phyloP scores from a whole-genome alignment of 192 early-diverging fungal species.

The Chytriomyces sp. region DNA sequence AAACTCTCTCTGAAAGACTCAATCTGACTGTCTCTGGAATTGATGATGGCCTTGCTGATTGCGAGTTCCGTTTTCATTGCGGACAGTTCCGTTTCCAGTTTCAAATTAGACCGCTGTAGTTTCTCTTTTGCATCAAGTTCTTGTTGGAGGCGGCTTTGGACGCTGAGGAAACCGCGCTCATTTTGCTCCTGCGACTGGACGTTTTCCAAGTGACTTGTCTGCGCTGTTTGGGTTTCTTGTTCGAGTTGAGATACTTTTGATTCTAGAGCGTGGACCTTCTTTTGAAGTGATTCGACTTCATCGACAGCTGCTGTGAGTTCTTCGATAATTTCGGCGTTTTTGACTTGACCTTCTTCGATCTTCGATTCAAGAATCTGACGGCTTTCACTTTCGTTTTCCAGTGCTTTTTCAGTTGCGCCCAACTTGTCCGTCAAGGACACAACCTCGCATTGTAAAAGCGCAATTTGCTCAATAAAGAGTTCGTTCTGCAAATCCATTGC shows the following conservation, averaged over 20 bases:
- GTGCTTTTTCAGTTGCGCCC: not conserved
- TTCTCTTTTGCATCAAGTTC: constrained; percentile 9
- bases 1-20: not conserved
- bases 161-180: not conserved
- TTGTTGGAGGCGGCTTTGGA: not conserved
- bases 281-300: not conserved
- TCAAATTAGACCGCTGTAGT: constrained; percentile 6
- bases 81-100: constrained; percentile 15
- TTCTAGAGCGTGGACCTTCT: not conserved
- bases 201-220: not conserved
- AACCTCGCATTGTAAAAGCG: not conserved
- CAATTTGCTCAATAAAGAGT: not conserved
- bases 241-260: constrained; percentile 1
- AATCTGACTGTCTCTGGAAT: constrained; percentile 17
- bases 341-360: not conserved
- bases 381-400: constrained; percentile 8
- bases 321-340: constrained; percentile 5
- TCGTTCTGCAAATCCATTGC: not conserved
- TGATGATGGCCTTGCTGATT: constrained; percentile 14
- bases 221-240: not conserved
- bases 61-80: constrained; percentile 32
- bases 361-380: not conserved
- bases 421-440: not conserved
- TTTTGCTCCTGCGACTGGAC: not conserved
- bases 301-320: not conserved